Conservation (phyloP, 2,329 filamentous ascomycete species). For the Aspergillus ibericus region DNA sequence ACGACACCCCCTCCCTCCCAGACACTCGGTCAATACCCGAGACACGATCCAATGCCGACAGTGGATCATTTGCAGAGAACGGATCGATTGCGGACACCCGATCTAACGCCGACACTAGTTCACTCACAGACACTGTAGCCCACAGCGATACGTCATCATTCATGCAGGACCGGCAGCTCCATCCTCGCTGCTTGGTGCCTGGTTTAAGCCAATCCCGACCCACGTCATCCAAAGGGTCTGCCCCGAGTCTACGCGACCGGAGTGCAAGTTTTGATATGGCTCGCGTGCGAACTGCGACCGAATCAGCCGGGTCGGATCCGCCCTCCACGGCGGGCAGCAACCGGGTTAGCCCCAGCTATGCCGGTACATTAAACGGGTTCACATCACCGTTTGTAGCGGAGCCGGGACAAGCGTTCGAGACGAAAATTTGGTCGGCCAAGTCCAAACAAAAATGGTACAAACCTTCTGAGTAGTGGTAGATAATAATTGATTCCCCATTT, state of each 20-base stretch:
- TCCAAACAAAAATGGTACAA: neutral
- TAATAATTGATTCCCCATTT: neutral
- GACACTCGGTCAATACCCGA: neutral
- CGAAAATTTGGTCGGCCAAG: slow-evolving; percentile 13
- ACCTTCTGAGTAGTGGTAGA: neutral
- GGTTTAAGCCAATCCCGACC: slow-evolving; percentile 1
- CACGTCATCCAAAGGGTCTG: neutral
- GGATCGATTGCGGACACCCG: neutral
- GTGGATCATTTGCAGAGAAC: neutral
- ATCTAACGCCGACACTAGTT: neutral
- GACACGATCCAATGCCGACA: neutral
- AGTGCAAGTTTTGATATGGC: slow-evolving; percentile 1
- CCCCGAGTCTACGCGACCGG: neutral
- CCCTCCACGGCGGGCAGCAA: slow-evolving; percentile 6
- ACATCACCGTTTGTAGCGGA: slow-evolving; percentile 6
- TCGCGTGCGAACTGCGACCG: neutral
- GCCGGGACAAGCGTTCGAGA: slow-evolving; percentile 12
- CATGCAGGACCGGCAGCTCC: neutral
- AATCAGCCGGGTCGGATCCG: slow-evolving; percentile 1
- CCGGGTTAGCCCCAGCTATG: neutral
- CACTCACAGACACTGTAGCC: neutral
- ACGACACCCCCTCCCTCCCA: neutral
- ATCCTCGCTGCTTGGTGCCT: neutral
- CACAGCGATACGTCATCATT: neutral
- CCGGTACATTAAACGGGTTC: neutral